Conservation (phyloP, 192 early-diverging fungal genomes). For the Rhizophagus clarus region DNA sequence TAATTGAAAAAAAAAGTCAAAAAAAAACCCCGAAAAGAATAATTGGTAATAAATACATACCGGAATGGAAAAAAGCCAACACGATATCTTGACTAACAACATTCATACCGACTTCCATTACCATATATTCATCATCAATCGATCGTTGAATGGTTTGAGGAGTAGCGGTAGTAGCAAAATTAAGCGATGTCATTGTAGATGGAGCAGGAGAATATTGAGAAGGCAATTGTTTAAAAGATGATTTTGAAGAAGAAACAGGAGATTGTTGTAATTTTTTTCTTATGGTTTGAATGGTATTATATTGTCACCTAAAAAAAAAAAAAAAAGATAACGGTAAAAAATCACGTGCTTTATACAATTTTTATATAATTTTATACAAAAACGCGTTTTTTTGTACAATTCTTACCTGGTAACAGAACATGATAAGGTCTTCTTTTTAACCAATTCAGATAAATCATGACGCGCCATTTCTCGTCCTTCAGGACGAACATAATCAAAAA, state of each 20-base stretch:
- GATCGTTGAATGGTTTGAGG: too few relatives aligned
- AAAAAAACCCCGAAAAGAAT: too few relatives aligned
- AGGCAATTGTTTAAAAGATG: neutral
- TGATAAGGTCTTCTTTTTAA: slow-evolving; percentile 45
- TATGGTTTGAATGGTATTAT: slow-evolving; percentile 16
- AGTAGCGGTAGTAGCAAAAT: too few relatives aligned
- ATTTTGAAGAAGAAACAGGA: neutral
- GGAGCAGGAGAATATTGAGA: slow-evolving; percentile 10
- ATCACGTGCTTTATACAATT: neutral
- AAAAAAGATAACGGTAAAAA: too few relatives aligned
- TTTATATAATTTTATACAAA: too few relatives aligned
- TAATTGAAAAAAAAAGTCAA: too few relatives aligned
- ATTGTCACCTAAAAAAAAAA: slow-evolving; percentile 28
- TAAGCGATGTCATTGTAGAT: neutral
- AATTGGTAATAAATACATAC: too few relatives aligned
- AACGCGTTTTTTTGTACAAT: too few relatives aligned
- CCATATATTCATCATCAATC: slow-evolving; percentile 47
- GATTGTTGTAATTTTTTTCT: slow-evolving; percentile 2
- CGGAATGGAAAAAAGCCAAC: slow-evolving; percentile 47
- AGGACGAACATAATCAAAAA: slow-evolving; percentile 51
- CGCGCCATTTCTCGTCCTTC: slow-evolving; percentile 43
- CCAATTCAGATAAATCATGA: slow-evolving; percentile 44
- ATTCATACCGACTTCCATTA: slow-evolving; percentile 47
- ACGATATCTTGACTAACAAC: slow-evolving; percentile 51
- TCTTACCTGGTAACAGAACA: slow-evolving; percentile 46